Evolutionary conservation across 208 protist genomes (phyloP), one percentile per base, ranked within the genome.

Genomic region (Polymyxa betae): DNA sequence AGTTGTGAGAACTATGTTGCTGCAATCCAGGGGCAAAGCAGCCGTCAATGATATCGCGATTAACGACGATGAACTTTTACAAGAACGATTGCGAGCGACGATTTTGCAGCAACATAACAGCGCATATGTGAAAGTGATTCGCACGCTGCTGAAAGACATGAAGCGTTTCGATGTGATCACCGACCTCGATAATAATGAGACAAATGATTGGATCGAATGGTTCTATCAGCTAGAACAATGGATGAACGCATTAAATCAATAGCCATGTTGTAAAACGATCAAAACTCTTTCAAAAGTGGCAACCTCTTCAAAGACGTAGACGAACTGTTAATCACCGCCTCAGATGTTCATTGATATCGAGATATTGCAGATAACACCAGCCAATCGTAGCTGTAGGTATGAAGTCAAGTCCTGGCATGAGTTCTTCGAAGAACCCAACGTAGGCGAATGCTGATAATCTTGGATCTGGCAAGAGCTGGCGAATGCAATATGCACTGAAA

Each of bases 91-190:
- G 72, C 5, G n/a, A 35, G n/a, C 5, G n/a, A 82, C 72, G 72
- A 82, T 82, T n/a, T n/a, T 82, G 35, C 72, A 82, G n/a, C 72
- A 82, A n/a, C 16, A 35, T n/a, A 82, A 82, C n/a, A n/a, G 35
- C 72, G 5, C 35, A 12, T 82, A 82, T 43, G 72, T 82, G 16
- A 82, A 43, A 12, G 5, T n/a, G n/a, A 82, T 82, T n/a, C 5
- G 72, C 5, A 38, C 72, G 35, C 16, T 82, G 16, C 40, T 82
- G n/a, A 5, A n/a, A 5, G 72, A 43, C n/a, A 20, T 82, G 16
- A 35, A 82, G 35, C 35, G 72, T 5, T 82, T 82, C 72, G 72
- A 82, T 43, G n/a, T 40, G 35, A 82, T 82, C 40, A n/a, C 72
- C 16, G 72, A 82, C 16, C 72, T 82, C 16, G 72, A 82, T n/a